Evolutionary conservation across 169 alveolate species (phyloP), one percentile per base, ranked within the genome.

Genomic region (Eimeria nieschulzi): DNA sequence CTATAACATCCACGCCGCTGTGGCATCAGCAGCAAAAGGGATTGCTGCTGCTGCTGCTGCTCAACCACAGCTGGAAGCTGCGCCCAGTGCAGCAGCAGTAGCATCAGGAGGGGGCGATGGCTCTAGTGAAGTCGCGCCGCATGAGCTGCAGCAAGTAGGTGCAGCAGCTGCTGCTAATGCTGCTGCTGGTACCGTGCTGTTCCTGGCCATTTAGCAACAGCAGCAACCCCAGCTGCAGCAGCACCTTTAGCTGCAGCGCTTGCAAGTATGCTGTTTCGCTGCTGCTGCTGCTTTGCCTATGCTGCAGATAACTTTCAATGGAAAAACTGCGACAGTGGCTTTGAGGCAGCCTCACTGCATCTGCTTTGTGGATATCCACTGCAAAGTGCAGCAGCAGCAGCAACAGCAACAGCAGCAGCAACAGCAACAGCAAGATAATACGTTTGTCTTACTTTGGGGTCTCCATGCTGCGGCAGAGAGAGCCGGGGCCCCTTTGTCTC

Each of bases 391-490:
- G 70, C 51, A 54, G 39, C 85, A 76, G 39, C 85, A 76, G 70
- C 39, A 51, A 53, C 68, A 51, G 53, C 85, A 54, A 68, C 85
- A 53, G 63, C 85, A 76, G 70, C 84, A 75, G 66, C 68, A 75
- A 54, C 25, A 75, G 68, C 85, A 76, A 0, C 76, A 66, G 76
- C 76, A 66, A 0, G 46, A 23, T n/a, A n/a, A 15, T 53, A 68
- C 68, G 17, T 1, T n/a, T 73, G 83, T 7, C 13, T 13, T 55
- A 12, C 54, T 51, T 76, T 46, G 51, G 68, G 9, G 68, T 5
- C 64, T 76, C 26, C 85, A 68, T 3, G 26, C 70, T n/a, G 85
- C 85, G 9, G 64, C 85, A 51, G 51, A 33, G 23, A 76, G 85
- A 51, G 85, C 85, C 23, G 85, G 85, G 10, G 85, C 85, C 13